Evolutionary conservation across 441 rosid genomes (phyloP).

Genomic region (Melastoma candidum): DNA sequence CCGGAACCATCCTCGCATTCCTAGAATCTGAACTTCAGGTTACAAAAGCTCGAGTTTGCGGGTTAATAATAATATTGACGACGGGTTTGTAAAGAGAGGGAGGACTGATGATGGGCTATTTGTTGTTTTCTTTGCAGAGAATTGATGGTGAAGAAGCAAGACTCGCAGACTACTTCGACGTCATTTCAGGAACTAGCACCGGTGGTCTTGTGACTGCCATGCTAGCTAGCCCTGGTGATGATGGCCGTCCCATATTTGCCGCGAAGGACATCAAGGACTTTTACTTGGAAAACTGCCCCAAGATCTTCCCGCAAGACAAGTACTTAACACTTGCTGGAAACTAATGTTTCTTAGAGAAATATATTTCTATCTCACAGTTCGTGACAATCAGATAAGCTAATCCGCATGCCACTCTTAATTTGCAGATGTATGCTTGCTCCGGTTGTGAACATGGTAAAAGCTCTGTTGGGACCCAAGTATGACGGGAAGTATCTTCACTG

Average conservation of each 20-base stretch:
- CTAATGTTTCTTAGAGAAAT: neutral
- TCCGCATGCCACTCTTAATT: neutral
- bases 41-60: neutral
- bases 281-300: constrained; percentile 11
- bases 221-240: constrained; percentile 9
- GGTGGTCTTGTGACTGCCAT: constrained; percentile 15
- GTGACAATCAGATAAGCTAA: too few species aligned
- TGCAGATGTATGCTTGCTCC: constrained; percentile 5
- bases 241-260: constrained; percentile 13
- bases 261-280: constrained; percentile 14
- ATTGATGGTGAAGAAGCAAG: constrained; percentile 9
- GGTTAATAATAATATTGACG: neutral
- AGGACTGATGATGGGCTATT: neutral
- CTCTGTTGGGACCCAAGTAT: constrained; percentile 7
- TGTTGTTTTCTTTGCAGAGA: constrained; percentile 1
- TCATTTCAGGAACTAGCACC: constrained; percentile 11
- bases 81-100: neutral
- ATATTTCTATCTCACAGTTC: neutral
- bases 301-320: constrained; percentile 10
- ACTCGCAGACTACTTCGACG: constrained; percentile 11
- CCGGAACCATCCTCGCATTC: constrained; percentile 28
- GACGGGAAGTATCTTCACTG: constrained; percentile 14
- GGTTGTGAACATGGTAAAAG: constrained; percentile 2
- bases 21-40: constrained; percentile 47
- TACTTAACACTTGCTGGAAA: neutral